Percentiles rank a stretch among this genome's conserved stretches.
Conservation (phyloP, 148 eudicot species). For the Vaccinium myrtillus region DNA sequence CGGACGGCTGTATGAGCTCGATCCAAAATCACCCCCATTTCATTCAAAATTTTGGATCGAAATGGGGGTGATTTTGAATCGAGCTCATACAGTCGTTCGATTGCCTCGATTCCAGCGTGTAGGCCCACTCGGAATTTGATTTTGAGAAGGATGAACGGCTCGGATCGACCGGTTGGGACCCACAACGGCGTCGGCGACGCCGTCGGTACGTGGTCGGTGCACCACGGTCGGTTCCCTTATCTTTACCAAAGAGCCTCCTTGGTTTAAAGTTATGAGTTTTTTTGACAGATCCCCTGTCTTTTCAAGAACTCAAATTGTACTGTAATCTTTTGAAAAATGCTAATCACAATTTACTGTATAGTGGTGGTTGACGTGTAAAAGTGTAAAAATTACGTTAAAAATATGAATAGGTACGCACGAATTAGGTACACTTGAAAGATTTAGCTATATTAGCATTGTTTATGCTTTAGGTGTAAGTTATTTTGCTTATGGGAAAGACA, state of each 20-base stretch:
- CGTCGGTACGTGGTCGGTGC: too few species aligned
- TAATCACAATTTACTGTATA: not conserved
- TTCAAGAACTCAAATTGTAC: not conserved
- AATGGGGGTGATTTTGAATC: too few species aligned
- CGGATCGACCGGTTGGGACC: too few species aligned
- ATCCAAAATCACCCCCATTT: too few species aligned
- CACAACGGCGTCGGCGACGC: too few species aligned
- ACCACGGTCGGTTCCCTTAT: too few species aligned
- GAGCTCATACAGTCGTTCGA: too few species aligned
- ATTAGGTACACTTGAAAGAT: not conserved
- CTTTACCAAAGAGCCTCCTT: not conserved
- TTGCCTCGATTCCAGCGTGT: too few species aligned
- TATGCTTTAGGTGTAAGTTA: not conserved
- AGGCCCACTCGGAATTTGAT: too few species aligned
- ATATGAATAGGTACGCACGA: not conserved
- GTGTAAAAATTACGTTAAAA: not conserved
- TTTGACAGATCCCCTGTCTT: not conserved
- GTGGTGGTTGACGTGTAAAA: not conserved
- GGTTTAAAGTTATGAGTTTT: not conserved
- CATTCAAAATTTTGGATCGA: too few species aligned
- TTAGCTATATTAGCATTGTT: not conserved
- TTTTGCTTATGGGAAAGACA: not conserved
- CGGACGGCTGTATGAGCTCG: too few species aligned
- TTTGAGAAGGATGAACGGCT: too few species aligned
- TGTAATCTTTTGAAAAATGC: not conserved